A percentile compares a stretch with the other conserved stretches of the same genome.
Conservation (phyloP, 2,329 filamentous ascomycete genomes). For the Trichoderma gracile region DNA sequence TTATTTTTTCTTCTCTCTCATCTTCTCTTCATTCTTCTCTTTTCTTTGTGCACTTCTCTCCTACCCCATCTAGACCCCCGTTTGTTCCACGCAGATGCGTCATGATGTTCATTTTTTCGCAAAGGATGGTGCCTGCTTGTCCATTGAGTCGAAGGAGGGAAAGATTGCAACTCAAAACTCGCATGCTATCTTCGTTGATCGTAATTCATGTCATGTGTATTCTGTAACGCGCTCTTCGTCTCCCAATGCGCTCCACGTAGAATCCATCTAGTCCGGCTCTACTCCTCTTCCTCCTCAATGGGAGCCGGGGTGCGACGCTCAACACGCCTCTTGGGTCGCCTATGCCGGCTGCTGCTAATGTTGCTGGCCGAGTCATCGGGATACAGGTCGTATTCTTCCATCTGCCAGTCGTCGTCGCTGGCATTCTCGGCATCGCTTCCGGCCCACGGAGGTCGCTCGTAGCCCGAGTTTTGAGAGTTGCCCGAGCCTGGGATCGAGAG, state of each 20-base stretch:
- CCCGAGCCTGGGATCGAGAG: slow-evolving; percentile 50
- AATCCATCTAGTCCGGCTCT: slow-evolving; percentile 39
- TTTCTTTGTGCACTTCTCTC: neutral
- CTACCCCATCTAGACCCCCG: neutral
- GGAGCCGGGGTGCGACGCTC: slow-evolving; percentile 71
- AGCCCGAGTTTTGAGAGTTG: slow-evolving; percentile 47
- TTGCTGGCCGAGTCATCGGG: slow-evolving; percentile 82
- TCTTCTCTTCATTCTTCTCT: neutral
- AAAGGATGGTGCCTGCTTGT: neutral
- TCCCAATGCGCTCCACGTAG: neutral
- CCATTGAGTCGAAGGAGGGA: slow-evolving; percentile 10
- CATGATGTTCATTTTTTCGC: neutral
- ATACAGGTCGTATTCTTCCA: slow-evolving; percentile 63
- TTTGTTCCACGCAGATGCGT: neutral
- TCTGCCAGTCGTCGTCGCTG: slow-evolving; percentile 58
- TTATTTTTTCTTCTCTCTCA: neutral
- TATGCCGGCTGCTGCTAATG: slow-evolving; percentile 69
- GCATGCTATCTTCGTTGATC: slow-evolving; percentile 7
- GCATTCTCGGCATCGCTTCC: slow-evolving; percentile 47
- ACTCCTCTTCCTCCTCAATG: slow-evolving; percentile 72
- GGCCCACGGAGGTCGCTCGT: slow-evolving; percentile 46
- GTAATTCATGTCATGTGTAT: slow-evolving; percentile 7
- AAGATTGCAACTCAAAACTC: slow-evolving; percentile 8
- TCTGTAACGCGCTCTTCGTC: neutral
- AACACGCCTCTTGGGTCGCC: slow-evolving; percentile 65